A percentile compares a stretch with the other conserved stretches of the same genome.
Evolutionary conservation across 495 filamentous ascomycete species (phyloP).

Genomic region (Zalerion maritima): DNA sequence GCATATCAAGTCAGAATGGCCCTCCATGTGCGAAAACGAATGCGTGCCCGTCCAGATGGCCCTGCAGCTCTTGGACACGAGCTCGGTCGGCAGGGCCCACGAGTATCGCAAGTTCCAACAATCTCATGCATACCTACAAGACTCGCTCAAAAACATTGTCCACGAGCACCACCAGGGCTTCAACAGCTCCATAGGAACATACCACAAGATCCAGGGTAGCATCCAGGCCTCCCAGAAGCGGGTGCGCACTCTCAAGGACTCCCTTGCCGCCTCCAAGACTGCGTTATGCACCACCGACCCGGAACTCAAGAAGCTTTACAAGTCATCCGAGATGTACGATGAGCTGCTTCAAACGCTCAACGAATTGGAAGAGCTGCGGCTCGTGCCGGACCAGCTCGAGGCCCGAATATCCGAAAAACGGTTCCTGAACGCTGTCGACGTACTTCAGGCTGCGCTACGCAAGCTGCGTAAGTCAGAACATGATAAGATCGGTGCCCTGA

Average conservation of each 20-base stretch:
- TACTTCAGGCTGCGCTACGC: constrained; percentile 72
- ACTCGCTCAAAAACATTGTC: constrained; percentile 84
- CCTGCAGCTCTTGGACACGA: constrained; percentile 82
- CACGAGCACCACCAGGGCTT: constrained; percentile 99
- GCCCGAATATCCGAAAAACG: constrained; percentile 90
- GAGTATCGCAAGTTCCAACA: constrained; percentile 71
- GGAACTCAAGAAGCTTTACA: constrained; percentile 75
- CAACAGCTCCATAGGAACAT: constrained; percentile 96
- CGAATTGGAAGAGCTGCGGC: constrained; percentile 75
- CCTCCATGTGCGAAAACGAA: constrained; percentile 71
- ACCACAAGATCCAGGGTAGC: constrained; percentile 92
- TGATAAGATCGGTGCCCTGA: constrained; percentile 79
- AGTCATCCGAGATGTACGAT: constrained; percentile 79
- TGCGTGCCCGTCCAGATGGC: constrained; percentile 89
- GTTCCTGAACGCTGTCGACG: constrained; percentile 82
- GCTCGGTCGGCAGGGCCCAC: constrained; percentile 78
- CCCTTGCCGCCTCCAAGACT: constrained; percentile 65
- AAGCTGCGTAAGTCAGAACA: constrained; percentile 75
- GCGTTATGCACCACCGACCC: constrained; percentile 78
- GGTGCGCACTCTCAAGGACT: constrained; percentile 67
- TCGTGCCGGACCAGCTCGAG: constrained; percentile 86
- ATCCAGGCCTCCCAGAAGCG: constrained; percentile 79
- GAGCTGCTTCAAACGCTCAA: constrained; percentile 72
- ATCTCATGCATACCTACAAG: constrained; percentile 72
- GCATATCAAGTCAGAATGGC: constrained; percentile 76